Base-by-base conservation (phyloP, 2,329 filamentous ascomycete genomes). In the Colletotrichum aenigma region DNA sequence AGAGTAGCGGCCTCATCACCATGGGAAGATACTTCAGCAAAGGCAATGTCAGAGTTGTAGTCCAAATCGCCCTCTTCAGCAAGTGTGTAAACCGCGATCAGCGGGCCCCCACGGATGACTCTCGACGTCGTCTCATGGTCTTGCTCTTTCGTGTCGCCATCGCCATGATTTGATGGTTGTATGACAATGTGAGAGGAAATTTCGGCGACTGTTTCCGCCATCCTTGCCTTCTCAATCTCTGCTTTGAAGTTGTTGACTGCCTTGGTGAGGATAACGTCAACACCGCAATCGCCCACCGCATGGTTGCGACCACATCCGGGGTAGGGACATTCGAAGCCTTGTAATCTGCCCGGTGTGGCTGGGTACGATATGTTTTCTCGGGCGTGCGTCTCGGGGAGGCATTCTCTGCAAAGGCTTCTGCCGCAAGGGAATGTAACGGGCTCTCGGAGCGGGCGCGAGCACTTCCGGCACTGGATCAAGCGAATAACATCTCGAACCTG, bases 401-500 rank as follows among this genome's bases (percentile, higher is more conserved):
- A 98, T 66, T 84, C 83, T 80, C 90, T 92, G 85, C 96, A 98
- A 13, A 98, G 84, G 13, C 93, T 93, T 81, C 93, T 91, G 32
- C 96, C 95, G 82, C 96, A 98, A 7, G 96, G 95, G 6, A 98
- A 86, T 1, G 94, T 94, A 72, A 95, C 89, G 7, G 96, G 94
- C 10, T 91, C 88, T 61, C 85, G 88, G 34, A 97, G 87, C 2
- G 94, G 93, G 58, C 87, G 87, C 5, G 93, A 94, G 83, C 96
- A 98, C 77, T 90, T 86, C 13, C 89, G 89, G 82, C 96, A 98
- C 85, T 97, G 95, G 69, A 97, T 89, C 55, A 97, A 86, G 58
- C 93, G 93, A 76, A 97, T 88, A 70, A 96, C 87, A 73, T 90
- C 86, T 78, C 94, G 89, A 21, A 91, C 90, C 81, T 93, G 88